Conservation (phyloP, 1,284 basidiomycete species). For the Amylostereum chailletii region DNA sequence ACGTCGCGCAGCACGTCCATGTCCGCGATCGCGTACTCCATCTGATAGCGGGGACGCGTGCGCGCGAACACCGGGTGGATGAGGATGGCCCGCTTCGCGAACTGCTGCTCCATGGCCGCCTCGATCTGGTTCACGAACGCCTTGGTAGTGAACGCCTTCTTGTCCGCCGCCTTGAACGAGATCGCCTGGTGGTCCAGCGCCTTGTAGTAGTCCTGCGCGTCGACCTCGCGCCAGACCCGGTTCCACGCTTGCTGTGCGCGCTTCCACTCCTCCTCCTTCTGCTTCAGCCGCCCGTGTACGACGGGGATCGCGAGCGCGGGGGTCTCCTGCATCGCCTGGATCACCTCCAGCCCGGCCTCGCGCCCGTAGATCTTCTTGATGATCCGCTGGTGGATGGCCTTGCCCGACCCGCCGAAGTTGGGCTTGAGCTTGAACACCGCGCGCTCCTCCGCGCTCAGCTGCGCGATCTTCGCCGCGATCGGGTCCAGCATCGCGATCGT, state of each 20-base stretch:
- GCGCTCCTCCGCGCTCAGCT: slow-evolving; percentile 78
- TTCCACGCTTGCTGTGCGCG: slow-evolving; percentile 99
- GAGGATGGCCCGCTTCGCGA: slow-evolving; percentile 67
- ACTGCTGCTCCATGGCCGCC: slow-evolving; percentile 79
- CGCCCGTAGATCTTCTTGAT: slow-evolving; percentile 97
- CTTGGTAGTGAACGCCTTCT: slow-evolving; percentile 82
- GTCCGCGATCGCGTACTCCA: slow-evolving; percentile 77
- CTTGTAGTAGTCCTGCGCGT: slow-evolving; percentile 89
- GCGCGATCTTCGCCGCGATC: slow-evolving; percentile 81
- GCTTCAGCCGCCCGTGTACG: slow-evolving; percentile 86
- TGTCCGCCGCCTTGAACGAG: slow-evolving; percentile 86
- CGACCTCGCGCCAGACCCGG: slow-evolving; percentile 97
- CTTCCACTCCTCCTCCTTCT: slow-evolving; percentile 99
- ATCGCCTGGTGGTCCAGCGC: slow-evolving; percentile 91
- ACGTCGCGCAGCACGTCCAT: slow-evolving; percentile 75
- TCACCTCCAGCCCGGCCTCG: slow-evolving; percentile 82
- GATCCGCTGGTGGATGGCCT: slow-evolving; percentile 89
- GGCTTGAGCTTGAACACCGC: slow-evolving; percentile 84
- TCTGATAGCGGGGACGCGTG: slow-evolving; percentile 67
- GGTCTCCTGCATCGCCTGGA: slow-evolving; percentile 89
- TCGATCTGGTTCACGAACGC: slow-evolving; percentile 88
- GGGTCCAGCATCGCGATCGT: slow-evolving; percentile 92
- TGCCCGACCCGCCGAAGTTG: slow-evolving; percentile 83
- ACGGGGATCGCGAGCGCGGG: slow-evolving; percentile 90
- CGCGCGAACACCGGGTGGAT: slow-evolving; percentile 73